Evolutionary conservation across 768 basidiomycete species (phyloP).

Genomic region (Termitomyces sp.): DNA sequence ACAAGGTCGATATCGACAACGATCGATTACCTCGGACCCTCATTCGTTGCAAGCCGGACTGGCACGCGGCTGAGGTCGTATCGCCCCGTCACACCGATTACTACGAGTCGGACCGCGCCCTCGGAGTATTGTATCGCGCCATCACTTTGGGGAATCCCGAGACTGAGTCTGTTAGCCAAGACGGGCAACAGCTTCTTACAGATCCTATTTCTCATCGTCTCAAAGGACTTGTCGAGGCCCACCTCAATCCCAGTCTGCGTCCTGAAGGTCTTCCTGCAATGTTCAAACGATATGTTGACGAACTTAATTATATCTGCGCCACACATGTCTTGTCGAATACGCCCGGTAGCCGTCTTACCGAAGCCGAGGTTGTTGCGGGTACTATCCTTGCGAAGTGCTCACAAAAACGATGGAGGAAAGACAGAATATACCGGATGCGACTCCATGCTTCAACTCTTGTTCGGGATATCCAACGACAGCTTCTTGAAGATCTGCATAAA

Average conservation of each 20-base stretch:
- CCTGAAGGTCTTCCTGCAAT: constrained; percentile 28
- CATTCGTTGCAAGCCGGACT: constrained; percentile 73
- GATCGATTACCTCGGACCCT: constrained; percentile 43
- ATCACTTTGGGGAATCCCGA: constrained; percentile 42
- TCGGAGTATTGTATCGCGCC: constrained; percentile 67
- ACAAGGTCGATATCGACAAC: constrained; percentile 48
- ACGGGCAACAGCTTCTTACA: constrained; percentile 10
- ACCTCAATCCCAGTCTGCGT: constrained; percentile 20
- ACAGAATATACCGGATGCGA: constrained; percentile 58
- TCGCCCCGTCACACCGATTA: constrained; percentile 54
- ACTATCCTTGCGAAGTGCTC: constrained; percentile 69
- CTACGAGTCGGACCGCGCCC: constrained; percentile 64
- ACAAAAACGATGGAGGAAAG: constrained; percentile 53
- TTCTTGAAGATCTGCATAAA: constrained; percentile 24
- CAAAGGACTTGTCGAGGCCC: constrained; percentile 21
- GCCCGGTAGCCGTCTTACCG: constrained; percentile 50
- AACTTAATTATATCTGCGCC: constrained; percentile 64
- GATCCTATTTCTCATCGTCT: constrained; percentile 37
- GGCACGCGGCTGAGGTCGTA: constrained; percentile 61
- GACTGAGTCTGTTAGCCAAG: constrained; percentile 14
- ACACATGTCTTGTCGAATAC: constrained; percentile 61
- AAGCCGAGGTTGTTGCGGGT: constrained; percentile 72
- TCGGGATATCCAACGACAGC: constrained; percentile 37
- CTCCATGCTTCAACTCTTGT: constrained; percentile 50
- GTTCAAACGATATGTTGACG: constrained; percentile 52